A percentile compares a stretch with the other conserved stretches of the same genome.
Conservation (phyloP, 1,139 yeast species). For the Sugiyamaella sp. region DNA sequence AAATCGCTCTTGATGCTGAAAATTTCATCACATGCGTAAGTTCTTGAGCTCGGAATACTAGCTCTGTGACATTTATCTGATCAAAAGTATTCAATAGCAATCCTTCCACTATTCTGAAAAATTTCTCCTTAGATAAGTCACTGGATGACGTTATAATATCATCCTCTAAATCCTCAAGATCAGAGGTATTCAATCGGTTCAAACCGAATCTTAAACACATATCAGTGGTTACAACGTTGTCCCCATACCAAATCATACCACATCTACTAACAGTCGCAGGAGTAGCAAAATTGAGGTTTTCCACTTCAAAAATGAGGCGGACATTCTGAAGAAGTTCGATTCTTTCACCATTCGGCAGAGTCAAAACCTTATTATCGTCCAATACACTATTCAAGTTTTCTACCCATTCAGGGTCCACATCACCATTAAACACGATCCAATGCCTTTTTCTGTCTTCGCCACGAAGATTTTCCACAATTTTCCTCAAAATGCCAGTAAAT, state of each 20-base stretch:
- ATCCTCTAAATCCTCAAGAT: conserved; percentile 38
- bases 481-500: conserved; percentile 68
- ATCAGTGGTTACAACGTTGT: conserved; percentile 38
- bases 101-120: conserved; percentile 21
- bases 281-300: conserved; percentile 65
- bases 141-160: conserved; percentile 28
- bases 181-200: not conserved
- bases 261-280: conserved; percentile 94
- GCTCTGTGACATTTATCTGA: conserved; percentile 27
- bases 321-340: conserved; percentile 66
- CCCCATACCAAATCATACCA: conserved; percentile 80
- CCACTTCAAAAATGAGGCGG: conserved; percentile 76
- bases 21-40: conserved; percentile 60
- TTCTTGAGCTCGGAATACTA: conserved; percentile 34
- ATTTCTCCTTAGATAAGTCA: conserved; percentile 22
- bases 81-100: conserved; percentile 24
- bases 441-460: conserved; percentile 60
- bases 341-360: conserved; percentile 91
- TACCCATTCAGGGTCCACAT: conserved; percentile 92
- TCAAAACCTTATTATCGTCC: conserved; percentile 81
- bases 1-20: conserved; percentile 46
- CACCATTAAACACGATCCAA: conserved; percentile 93
- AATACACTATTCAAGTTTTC: conserved; percentile 88
- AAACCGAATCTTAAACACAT: conserved; percentile 32
- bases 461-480: conserved; percentile 56